A percentile compares a stretch with the other conserved stretches of the same genome.
These are phyloP conservation scores for Russula virescens DNA, from an alignment of 768 basidiomycete species.

Conservation along the genomic window DNA sequence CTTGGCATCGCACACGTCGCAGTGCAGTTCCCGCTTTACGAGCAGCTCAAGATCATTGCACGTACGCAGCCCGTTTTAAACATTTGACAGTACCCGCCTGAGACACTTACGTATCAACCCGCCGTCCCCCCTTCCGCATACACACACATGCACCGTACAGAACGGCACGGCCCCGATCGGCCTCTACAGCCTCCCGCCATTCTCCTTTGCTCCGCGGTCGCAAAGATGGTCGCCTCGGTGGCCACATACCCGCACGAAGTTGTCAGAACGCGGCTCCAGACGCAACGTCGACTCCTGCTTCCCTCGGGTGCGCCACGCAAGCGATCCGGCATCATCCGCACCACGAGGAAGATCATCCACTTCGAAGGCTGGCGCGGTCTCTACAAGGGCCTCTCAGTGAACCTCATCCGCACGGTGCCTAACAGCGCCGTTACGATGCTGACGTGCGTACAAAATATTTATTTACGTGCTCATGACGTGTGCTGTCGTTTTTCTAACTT, in stretches of 20 bases:
- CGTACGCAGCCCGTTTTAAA: conserved; percentile 47
- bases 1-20: conserved; percentile 93
- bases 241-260: conserved; percentile 99
- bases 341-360: conserved; percentile 60
- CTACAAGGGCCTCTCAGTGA: conserved; percentile 92
- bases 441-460: conserved; percentile 49
- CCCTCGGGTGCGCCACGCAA: conserved; percentile 56
- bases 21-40: conserved; percentile 96
- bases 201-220: conserved; percentile 83
- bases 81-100: neutral
- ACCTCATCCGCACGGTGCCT: conserved; percentile 90
- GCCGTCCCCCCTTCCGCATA: no score
- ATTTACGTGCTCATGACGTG: neutral
- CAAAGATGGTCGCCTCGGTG: conserved; percentile 94
- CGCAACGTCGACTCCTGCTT: conserved; percentile 49
- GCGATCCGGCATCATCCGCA: conserved; percentile 63
- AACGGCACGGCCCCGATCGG: conserved; percentile 14
- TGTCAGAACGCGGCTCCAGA: conserved; percentile 94
- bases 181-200: conserved; percentile 58
- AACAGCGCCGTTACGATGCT: conserved; percentile 95
- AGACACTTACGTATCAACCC: neutral
- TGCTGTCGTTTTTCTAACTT: no score
- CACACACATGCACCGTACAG: neutral
- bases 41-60: conserved; percentile 80
- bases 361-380: conserved; percentile 88